Percentiles rank a stretch among this genome's conserved stretches.
phyloP scores from a whole-genome alignment of 2,329 filamentous ascomycete genomes.

The Amauroascus verrucosus region DNA sequence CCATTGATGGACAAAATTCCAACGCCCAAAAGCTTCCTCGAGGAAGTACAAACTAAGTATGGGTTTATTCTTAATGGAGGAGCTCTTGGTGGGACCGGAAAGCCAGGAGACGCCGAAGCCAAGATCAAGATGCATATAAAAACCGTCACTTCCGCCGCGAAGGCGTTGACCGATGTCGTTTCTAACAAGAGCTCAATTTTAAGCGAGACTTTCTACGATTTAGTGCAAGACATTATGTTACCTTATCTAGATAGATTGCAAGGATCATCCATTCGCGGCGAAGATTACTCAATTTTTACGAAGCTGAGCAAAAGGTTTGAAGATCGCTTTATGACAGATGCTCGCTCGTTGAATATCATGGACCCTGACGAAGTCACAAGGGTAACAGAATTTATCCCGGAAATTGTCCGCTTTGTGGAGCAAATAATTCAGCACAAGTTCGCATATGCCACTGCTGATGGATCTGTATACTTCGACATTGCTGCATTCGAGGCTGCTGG shows the following conservation, averaged over 20 bases:
- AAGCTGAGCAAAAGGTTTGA: slow-evolving; percentile 79
- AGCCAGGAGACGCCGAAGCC: slow-evolving; percentile 65
- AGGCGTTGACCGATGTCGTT: slow-evolving; percentile 30
- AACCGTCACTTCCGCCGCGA: slow-evolving; percentile 46
- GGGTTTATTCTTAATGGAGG: slow-evolving; percentile 46
- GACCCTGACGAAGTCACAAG: slow-evolving; percentile 71
- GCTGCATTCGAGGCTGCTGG: slow-evolving; percentile 71
- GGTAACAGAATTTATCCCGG: slow-evolving; percentile 83
- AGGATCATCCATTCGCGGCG: slow-evolving; percentile 47
- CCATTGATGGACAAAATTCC: slow-evolving; percentile 39
- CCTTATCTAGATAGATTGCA: slow-evolving; percentile 65
- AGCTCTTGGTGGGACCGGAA: slow-evolving; percentile 43
- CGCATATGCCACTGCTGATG: slow-evolving; percentile 63
- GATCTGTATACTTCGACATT: slow-evolving; percentile 93
- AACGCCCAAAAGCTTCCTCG: slow-evolving; percentile 39
- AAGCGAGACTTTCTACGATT: slow-evolving; percentile 44
- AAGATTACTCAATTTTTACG: slow-evolving; percentile 69
- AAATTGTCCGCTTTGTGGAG: slow-evolving; percentile 78
- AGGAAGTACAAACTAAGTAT: slow-evolving; percentile 43
- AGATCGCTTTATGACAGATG: slow-evolving; percentile 76
- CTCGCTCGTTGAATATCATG: slow-evolving; percentile 75
- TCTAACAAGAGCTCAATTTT: slow-evolving; percentile 21
- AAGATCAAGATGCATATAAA: slow-evolving; percentile 85
- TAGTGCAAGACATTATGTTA: slow-evolving; percentile 58
- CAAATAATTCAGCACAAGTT: slow-evolving; percentile 76